Conservation (phyloP, 164 flowering plant species). For the Piper betle region DNA sequence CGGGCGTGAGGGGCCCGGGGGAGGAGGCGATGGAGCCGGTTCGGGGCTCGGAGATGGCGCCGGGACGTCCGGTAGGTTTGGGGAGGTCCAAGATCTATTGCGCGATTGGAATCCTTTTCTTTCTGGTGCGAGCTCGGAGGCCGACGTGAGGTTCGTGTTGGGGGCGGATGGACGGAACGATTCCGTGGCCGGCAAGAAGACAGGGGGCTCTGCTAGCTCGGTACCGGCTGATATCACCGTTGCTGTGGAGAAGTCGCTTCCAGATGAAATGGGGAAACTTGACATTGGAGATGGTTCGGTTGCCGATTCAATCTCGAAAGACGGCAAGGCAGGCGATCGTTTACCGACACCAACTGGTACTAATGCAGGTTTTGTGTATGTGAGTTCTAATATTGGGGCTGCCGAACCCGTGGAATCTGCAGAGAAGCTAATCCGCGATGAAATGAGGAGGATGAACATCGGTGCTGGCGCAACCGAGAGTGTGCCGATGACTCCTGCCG, state of each 20-base stretch:
- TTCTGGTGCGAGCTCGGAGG: conserved; percentile 4
- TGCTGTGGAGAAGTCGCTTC: neutral
- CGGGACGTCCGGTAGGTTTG: neutral
- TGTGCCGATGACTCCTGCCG: too few relatives aligned
- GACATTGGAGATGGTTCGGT: conserved; percentile 13
- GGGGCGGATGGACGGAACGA: conserved; percentile 2
- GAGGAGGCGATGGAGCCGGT: neutral
- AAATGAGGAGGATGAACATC: too few relatives aligned
- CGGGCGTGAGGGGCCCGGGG: neutral
- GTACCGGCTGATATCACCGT: neutral
- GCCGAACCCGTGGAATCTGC: too few relatives aligned
- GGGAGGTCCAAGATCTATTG: conserved; percentile 4
- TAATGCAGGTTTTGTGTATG: neutral
- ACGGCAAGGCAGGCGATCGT: neutral
- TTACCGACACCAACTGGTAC: neutral
- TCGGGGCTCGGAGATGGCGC: neutral
- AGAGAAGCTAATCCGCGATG: too few relatives aligned
- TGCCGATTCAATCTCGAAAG: neutral
- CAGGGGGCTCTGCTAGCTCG: too few relatives aligned
- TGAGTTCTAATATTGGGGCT: too few relatives aligned
- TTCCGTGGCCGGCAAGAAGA: too few relatives aligned
- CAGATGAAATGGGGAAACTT: conserved; percentile 18
- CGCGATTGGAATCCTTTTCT: conserved; percentile 13
- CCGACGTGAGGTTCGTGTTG: conserved; percentile 15
- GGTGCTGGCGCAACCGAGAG: too few relatives aligned